Conservation (phyloP, 2,329 filamentous ascomycete genomes). For the Aspergillus vadensis region DNA sequence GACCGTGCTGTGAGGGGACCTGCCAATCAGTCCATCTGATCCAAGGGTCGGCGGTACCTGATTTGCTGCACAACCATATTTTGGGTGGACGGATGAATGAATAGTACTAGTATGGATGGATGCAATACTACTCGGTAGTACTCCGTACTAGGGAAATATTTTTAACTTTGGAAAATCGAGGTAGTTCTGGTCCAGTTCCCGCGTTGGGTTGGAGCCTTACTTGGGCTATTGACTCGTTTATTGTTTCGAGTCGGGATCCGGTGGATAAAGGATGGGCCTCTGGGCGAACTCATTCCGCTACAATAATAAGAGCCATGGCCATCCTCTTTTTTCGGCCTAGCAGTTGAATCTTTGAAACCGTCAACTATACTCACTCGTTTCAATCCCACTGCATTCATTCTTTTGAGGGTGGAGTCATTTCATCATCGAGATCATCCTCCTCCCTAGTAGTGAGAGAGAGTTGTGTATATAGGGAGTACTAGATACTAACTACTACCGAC, state of each 20-base stretch:
- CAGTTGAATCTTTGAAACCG: neutral
- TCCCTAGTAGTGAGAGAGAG: too few relatives aligned
- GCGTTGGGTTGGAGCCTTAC: conserved; percentile 16
- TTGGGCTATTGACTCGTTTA: conserved; percentile 23
- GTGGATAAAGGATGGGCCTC: conserved; percentile 6
- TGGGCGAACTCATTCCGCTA: neutral
- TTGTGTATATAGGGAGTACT: too few relatives aligned
- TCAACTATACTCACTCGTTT: neutral
- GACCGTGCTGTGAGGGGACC: neutral
- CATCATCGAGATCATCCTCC: too few relatives aligned
- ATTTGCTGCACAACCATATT: neutral
- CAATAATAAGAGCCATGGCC: conserved; percentile 4
- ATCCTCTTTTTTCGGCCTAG: neutral
- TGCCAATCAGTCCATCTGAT: neutral
- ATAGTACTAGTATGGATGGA: too few relatives aligned
- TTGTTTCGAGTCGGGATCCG: conserved; percentile 12
- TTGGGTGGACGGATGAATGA: neutral
- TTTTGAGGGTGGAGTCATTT: neutral
- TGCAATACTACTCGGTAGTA: too few relatives aligned
- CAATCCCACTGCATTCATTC: neutral
- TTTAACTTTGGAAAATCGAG: neutral
- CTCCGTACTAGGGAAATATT: neutral
- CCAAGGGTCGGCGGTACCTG: neutral
- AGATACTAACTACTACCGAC: too few relatives aligned
- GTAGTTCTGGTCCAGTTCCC: neutral